Evolutionary conservation across 1,139 yeast species (phyloP), one percentile per base, ranked within the genome.

Genomic region (Groenewaldozyma sp.): DNA sequence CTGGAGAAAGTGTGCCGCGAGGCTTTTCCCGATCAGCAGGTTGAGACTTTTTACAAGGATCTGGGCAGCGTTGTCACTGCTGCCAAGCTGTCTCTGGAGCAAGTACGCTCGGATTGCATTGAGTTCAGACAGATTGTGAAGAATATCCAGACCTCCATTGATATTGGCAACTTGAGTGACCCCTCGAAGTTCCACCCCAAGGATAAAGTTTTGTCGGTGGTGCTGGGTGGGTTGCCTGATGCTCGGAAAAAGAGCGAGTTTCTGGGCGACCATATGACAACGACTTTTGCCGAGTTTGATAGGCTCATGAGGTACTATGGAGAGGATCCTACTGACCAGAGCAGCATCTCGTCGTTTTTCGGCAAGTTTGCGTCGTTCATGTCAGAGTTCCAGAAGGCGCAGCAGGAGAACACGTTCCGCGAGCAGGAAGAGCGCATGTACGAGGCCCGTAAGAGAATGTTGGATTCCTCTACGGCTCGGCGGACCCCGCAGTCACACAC

Each of bases 401-500:
- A 83, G 49, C 64, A 65, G 24, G 95, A 87, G 45, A 91, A 88
- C 53, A 58, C 80, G 31, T 75, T 76, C 46, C 71, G 78, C 20
- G 97, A 91, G 60, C 94, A 82, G 52, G 94, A 86, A 52, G 68
- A 76, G 38, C 70, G 86, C 43, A 67, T 83, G 19, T 82, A 83
- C 55, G 91, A 84, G 54, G 75, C 73, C 58, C 67, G 95, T 41
- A 81, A 80, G 64, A 73, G 70, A 49, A 60, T 78, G 52, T 64
- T 78, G 35, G 83, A 79, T 49, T 13, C 17, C 5, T 17, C 31
- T 27, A 62, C 71, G 24, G 55, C 60, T 36, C 58, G 55, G 52
- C 54, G 48, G 48, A 46, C 52, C 14, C 53, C 51, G 10, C 54
- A 53, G 31, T 53, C 58, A 21, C 57, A 56, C 27, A 48, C 41